Evolutionary conservation across 208 protist species (phyloP).

Genomic region (Naegleria gruberi): DNA sequence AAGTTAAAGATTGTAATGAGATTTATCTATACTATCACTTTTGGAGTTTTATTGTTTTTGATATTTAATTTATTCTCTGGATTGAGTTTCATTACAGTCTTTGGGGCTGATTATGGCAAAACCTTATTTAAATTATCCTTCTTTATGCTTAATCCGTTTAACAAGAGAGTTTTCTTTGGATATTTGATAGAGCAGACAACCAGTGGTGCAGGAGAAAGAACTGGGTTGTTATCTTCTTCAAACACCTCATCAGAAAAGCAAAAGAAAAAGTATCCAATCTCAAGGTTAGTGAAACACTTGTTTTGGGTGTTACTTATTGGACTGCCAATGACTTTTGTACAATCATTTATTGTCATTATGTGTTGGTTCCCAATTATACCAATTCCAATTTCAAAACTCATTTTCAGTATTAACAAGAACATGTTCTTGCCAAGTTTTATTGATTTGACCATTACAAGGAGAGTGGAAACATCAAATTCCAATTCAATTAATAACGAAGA

Average conservation of each 20-base stretch:
- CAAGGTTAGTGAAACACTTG: not conserved
- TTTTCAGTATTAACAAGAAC: not conserved
- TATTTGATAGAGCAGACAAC: not conserved
- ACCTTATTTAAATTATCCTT: not conserved
- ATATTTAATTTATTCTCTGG: not conserved
- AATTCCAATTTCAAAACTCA: not conserved
- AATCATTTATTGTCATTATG: not conserved
- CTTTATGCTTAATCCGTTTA: not conserved
- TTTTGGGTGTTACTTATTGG: not conserved
- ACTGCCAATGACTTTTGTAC: not conserved
- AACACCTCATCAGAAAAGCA: no score
- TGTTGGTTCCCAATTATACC: not conserved
- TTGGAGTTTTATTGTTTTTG: not conserved
- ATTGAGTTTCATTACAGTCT: not conserved
- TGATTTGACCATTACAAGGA: not conserved
- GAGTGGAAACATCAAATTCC: not conserved
- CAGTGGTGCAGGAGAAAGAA: not conserved
- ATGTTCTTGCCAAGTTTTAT: not conserved
- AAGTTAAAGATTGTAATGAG: not conserved
- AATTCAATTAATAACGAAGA: no score
- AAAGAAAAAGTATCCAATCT: not conserved
- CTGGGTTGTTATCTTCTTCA: no score
- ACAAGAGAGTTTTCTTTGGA: not conserved
- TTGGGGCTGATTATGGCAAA: not conserved
- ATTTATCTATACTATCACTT: not conserved